A percentile compares a stretch with the other conserved stretches of the same genome.
Evolutionary conservation across 2,329 filamentous ascomycete species (phyloP).

Genomic region (Monilinia polystroma): DNA sequence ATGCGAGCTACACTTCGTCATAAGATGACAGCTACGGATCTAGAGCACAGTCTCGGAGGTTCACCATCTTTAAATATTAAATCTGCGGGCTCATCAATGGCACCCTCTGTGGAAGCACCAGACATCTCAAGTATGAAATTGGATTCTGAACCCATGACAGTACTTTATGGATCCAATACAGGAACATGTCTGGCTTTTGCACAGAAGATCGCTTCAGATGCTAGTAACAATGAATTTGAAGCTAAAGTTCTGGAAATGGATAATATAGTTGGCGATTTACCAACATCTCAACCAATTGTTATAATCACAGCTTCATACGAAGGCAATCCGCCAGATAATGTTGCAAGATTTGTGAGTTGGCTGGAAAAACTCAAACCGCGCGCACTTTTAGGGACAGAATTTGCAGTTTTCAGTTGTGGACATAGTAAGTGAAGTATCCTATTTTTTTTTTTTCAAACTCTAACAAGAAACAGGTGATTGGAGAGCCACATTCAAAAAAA

Average conservation of each 20-base stretch:
- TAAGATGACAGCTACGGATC: slow-evolving; percentile 45
- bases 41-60: slow-evolving; percentile 43
- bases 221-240: slow-evolving; percentile 57
- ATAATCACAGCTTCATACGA: slow-evolving; percentile 60
- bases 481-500: slow-evolving; percentile 31
- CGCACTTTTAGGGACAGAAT: too few relatives aligned
- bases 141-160: slow-evolving; percentile 45
- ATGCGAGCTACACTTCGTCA: slow-evolving; percentile 59
- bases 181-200: slow-evolving; percentile 73
- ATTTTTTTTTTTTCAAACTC: too few relatives aligned
- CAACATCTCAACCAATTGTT: slow-evolving; percentile 59
- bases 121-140: neutral
- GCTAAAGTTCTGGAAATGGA: slow-evolving; percentile 57
- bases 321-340: too few relatives aligned
- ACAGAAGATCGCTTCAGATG: slow-evolving; percentile 59
- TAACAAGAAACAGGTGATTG: too few relatives aligned
- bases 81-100: neutral
- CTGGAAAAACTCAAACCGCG: too few relatives aligned
- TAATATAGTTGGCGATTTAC: slow-evolving; percentile 57
- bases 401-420: too few relatives aligned
- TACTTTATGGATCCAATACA: slow-evolving; percentile 77
- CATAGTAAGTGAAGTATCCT: too few relatives aligned
- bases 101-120: neutral
- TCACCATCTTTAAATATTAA: slow-evolving; percentile 16
- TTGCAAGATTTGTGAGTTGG: too few relatives aligned